Evolutionary conservation across 1,284 basidiomycete species (phyloP), one percentile per base, ranked within the genome.

Genomic region (Papiliotrema nemorosa): DNA sequence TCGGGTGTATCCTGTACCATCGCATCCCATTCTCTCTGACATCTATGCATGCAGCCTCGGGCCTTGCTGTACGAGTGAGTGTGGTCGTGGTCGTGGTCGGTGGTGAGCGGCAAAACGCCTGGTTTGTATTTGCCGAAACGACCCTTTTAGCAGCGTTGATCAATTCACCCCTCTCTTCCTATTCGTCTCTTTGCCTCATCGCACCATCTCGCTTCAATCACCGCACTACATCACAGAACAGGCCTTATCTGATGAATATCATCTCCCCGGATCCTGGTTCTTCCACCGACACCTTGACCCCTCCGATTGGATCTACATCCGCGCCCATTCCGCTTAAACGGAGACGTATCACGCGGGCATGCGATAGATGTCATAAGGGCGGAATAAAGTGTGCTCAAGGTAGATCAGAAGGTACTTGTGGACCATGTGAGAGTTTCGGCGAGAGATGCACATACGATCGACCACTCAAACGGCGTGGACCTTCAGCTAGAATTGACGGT

Each of bases 321-420:
- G 10, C 39, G 12, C 10, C 9, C 9, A 9, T 12, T 7, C 29
- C 44, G 31, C 18, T 40, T 5, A 47, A 47, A 33, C 46, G 46
- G 3, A 22, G 46, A 20, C 22, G 46, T 3, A 47, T 47, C 31
- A 47, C 46, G 3, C 36, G 70, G 34, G 72, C 71, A 3, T 73
- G 72, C 47, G 72, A 73, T 49, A 56, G 67, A 29, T 73, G 72
- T 53, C 69, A 73, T 49, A 60, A 64, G 27, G 63, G 67, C 36
- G 69, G 72, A 27, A 66, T 67, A 44, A 71, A 67, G 51, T 47
- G 46, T 31, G 24, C 36, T 24, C 68, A 69, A 21, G 26, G 62
- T 49, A 13, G 6, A 18, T 14, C 34, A 14, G 21, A 25, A n/a
- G 34, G 38, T 13, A 50, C 60, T 2, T 74, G 72, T 44, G 59